Evolutionary conservation across 2,329 filamentous ascomycete species (phyloP).

Genomic region (Fusarium nelsonii): DNA sequence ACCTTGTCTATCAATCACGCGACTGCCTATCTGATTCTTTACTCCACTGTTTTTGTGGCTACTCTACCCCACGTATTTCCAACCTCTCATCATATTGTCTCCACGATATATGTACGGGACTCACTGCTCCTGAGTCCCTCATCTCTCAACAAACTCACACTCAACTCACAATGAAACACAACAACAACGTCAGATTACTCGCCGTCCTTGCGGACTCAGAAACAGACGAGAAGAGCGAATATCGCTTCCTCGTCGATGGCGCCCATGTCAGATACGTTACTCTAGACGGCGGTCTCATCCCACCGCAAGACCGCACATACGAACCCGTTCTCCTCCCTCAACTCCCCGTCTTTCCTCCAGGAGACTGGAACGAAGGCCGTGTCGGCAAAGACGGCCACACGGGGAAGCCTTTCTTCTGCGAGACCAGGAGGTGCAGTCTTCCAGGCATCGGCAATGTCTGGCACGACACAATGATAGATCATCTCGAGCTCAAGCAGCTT

Average conservation of each 20-base stretch:
- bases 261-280: conserved; percentile 57
- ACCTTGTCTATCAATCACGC: background rate
- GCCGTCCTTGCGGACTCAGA: conserved; percentile 46
- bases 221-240: conserved; percentile 50
- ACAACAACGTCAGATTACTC: conserved; percentile 46
- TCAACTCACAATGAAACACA: conserved; percentile 28
- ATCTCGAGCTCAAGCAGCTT: conserved; percentile 49
- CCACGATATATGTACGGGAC: conserved; percentile 6
- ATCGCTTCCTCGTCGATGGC: conserved; percentile 54
- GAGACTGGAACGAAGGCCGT: conserved; percentile 57
- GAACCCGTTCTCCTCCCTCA: conserved; percentile 49
- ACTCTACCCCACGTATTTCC: conserved; percentile 19
- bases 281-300: conserved; percentile 52
- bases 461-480: conserved; percentile 52
- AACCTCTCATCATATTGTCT: conserved; percentile 1
- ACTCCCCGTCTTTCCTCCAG: conserved; percentile 54
- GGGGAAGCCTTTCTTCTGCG: conserved; percentile 48
- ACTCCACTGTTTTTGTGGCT: background rate
- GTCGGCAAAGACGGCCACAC: conserved; percentile 47
- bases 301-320: conserved; percentile 51
- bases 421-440: conserved; percentile 44
- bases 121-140: background rate
- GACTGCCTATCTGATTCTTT: background rate
- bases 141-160: background rate
- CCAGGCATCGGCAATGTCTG: conserved; percentile 52